Conservation (phyloP, 2,329 filamentous ascomycete genomes). For the Penicillium sp. region DNA sequence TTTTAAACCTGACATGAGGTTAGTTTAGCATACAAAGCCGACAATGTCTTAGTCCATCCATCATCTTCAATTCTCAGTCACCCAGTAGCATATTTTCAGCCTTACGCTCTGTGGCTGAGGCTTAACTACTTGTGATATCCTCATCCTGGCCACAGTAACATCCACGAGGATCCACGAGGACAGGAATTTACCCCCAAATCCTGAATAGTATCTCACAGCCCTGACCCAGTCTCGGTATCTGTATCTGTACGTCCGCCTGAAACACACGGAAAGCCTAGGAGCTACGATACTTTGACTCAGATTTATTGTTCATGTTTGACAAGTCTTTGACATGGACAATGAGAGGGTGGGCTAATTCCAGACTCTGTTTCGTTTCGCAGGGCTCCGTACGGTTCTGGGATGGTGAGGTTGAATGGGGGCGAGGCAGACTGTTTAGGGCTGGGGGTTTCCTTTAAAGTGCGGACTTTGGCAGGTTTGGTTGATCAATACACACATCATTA, state of each 20-base stretch:
- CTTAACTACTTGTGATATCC: background rate
- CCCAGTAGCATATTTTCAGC: constrained; percentile 17
- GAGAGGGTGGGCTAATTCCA: background rate
- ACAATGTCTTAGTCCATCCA: background rate
- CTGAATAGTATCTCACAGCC: background rate
- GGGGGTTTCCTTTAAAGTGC: background rate
- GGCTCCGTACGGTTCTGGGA: constrained; percentile 3
- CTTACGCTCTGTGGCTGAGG: constrained; percentile 13
- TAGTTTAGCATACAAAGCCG: background rate
- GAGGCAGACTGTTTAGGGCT: constrained; percentile 9
- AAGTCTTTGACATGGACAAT: constrained; percentile 1
- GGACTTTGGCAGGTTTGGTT: background rate
- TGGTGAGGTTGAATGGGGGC: constrained; percentile 9
- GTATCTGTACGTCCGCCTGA: background rate
- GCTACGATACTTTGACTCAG: constrained; percentile 15
- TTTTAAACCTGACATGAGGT: constrained; percentile 15
- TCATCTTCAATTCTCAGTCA: background rate
- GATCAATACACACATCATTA: constrained; percentile 1
- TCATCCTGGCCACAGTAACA: constrained; percentile 5
- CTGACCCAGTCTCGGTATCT: background rate
- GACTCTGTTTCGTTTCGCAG: background rate
- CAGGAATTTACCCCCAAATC: background rate
- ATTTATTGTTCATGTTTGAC: constrained; percentile 16
- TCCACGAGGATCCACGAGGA: background rate
- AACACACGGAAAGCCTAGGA: background rate